phyloP scores from a whole-genome alignment of 2,329 filamentous ascomycete species.

The Cytospora chrysosperma region DNA sequence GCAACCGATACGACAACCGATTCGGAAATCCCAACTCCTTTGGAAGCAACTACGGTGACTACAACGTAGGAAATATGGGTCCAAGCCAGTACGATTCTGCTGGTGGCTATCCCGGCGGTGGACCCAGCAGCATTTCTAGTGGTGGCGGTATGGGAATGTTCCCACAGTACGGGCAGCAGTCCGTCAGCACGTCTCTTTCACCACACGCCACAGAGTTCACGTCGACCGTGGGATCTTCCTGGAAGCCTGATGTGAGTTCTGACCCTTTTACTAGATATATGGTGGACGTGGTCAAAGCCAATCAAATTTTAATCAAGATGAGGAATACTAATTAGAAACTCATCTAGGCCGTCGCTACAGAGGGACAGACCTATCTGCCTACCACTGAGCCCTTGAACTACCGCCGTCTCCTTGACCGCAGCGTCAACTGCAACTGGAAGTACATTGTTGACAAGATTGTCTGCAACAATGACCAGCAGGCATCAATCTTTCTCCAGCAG shows the following conservation, averaged over 20 bases:
- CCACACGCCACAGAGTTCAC: conserved; percentile 75
- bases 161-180: conserved; percentile 52
- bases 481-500: conserved; percentile 97
- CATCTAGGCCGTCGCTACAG: conserved; percentile 46
- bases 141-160: conserved; percentile 43
- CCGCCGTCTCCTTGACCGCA: conserved; percentile 88
- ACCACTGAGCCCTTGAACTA: conserved; percentile 95
- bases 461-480: conserved; percentile 98
- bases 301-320: conserved; percentile 7
- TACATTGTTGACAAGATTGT: conserved; percentile 99
- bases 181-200: conserved; percentile 65
- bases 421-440: conserved; percentile 98
- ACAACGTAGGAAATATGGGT: conserved; percentile 32
- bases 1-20: conserved; percentile 46
- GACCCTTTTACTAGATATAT: neutral
- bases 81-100: conserved; percentile 31
- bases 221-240: conserved; percentile 46
- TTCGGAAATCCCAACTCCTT: conserved; percentile 33
- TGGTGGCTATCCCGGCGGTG: conserved; percentile 27
- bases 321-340: conserved; percentile 27
- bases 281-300: conserved; percentile 3
- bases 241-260: conserved; percentile 55
- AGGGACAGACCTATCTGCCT: conserved; percentile 76
- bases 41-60: conserved; percentile 38
- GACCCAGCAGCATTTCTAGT: conserved; percentile 34